These are phyloP conservation scores for Aspergillus conjunctus DNA, from an alignment of 495 filamentous ascomycete species.

Conservation along the genomic window DNA sequence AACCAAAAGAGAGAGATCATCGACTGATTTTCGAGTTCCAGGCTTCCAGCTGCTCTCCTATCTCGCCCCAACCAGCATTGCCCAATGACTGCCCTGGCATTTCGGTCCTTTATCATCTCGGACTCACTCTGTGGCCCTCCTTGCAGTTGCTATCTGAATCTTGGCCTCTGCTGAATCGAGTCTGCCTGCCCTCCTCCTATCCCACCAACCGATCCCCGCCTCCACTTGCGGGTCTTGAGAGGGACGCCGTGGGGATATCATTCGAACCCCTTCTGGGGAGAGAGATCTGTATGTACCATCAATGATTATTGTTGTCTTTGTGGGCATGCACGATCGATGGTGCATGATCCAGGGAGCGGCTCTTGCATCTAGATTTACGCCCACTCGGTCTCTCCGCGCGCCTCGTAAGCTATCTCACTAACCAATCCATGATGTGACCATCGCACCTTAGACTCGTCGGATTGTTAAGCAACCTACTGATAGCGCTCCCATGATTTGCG, in stretches of 20 bases:
- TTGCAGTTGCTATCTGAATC: constrained; percentile 6
- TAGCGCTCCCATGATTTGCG: constrained; percentile 13
- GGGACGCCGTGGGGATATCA: constrained; percentile 21
- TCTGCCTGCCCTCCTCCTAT: constrained; percentile 7
- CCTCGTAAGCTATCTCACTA: constrained; percentile 11
- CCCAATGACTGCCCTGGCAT: constrained; percentile 4
- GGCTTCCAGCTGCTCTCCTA: constrained; percentile 3
- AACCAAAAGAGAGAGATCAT: constrained; percentile 9
- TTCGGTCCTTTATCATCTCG: constrained; percentile 12
- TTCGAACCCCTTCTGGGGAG: constrained; percentile 10
- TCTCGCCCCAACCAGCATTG: constrained; percentile 3
- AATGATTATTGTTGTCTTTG: neutral
- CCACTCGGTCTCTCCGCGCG: neutral
- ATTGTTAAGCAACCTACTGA: constrained; percentile 2
- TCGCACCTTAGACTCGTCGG: constrained; percentile 12
- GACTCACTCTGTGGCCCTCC: neutral
- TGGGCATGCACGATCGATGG: constrained; percentile 7
- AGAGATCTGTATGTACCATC: constrained; percentile 15
- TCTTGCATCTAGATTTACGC: constrained; percentile 8
- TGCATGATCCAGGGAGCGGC: constrained; percentile 1
- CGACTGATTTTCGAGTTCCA: neutral
- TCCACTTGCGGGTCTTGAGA: constrained; percentile 28
- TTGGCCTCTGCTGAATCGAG: neutral
- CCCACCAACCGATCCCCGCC: constrained; percentile 19
- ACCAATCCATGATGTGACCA: constrained; percentile 5